phyloP scores from a whole-genome alignment of 208 protist genomes.

The Novymonas esmeraldas region DNA sequence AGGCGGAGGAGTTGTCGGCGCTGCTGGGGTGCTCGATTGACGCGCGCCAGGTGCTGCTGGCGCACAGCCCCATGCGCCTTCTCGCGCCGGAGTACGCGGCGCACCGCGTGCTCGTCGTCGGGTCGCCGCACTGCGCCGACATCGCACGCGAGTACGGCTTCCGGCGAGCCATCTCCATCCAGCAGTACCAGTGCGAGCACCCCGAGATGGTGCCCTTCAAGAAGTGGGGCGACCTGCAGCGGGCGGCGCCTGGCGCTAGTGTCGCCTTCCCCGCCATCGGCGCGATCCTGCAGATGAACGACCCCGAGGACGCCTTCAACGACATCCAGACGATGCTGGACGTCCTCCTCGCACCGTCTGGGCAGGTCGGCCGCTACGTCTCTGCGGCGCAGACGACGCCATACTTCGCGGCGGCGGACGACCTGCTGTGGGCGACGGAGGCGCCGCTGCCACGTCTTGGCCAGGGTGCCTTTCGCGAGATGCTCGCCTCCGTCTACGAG shows the following conservation, averaged over 20 bases:
- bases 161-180: conserved; percentile 59
- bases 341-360: conserved; percentile 62
- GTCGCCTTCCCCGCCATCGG: conserved; percentile 56
- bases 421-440: conserved; percentile 78
- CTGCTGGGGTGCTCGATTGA: conserved; percentile 62
- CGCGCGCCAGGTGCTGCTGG: conserved; percentile 61
- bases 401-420: conserved; percentile 72
- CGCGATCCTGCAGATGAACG: conserved; percentile 77
- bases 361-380: conserved; percentile 58
- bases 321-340: conserved; percentile 84
- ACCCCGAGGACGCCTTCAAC: conserved; percentile 79
- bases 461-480: conserved; percentile 80
- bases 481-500: conserved; percentile 80
- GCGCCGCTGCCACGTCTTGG: conserved; percentile 79
- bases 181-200: conserved; percentile 75
- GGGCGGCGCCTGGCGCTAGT: conserved; percentile 14
- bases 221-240: conserved; percentile 48
- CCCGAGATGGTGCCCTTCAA: conserved; percentile 81
- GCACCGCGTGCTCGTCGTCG: conserved; percentile 71
- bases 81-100: conserved; percentile 52
- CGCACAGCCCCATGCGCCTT: conserved; percentile 84
- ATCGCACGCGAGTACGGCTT: conserved; percentile 81
- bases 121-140: conserved; percentile 40
- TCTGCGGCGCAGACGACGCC: conserved; percentile 66
- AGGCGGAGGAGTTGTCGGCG: conserved; percentile 69